Evolutionary conservation across 2,329 filamentous ascomycete species (phyloP), one percentile per base, ranked within the genome.

Genomic region (Penicillium sp.): DNA sequence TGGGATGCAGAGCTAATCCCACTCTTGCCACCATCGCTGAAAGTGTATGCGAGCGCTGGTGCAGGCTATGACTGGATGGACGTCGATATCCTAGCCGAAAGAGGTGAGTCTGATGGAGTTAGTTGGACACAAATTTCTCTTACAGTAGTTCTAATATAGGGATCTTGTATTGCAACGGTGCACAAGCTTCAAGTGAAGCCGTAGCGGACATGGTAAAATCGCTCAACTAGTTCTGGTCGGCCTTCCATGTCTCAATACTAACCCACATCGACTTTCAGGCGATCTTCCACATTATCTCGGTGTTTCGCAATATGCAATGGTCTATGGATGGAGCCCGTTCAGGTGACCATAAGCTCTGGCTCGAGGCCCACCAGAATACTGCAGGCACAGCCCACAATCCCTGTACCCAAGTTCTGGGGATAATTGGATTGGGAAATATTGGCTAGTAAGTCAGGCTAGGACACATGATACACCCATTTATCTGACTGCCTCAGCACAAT

Each of bases 1-100:
- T 53, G 51, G 51, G 51, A 53, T 44, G 44, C 44, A 21, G 51
- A 53, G 18, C 29, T 53, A n/a, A 53, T 53, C n/a, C 51, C 44
- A 28, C n/a, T 53, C 13, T 26, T 53, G n/a, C 51, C 51, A 3
- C 3, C 34, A 14, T 53, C 51, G 13, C 23, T 53, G 10, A 53
- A 37, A 14, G 29, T 53, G 13, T 53, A 53, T 43, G 51, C 34
- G 10, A 53, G 51, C 28, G 51, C 51, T 14, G 51, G 51, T n/a
- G 51, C 51, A 7, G 51, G 51, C 4, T 53, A 53, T 48, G 51
- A 53, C 45, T 53, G 51, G 51, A 48, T 53, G 51, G 51, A 53
- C 36, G 51, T 53, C 8, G 51, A 53, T 29, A 53, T 53, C 10
- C 26, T 53, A 16, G 51, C 51, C 2, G 44, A 53, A n/a, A 19